These are phyloP conservation scores for Pogostemon cablin DNA, from an alignment of 257 asterid species.

Conservation along the genomic window DNA sequence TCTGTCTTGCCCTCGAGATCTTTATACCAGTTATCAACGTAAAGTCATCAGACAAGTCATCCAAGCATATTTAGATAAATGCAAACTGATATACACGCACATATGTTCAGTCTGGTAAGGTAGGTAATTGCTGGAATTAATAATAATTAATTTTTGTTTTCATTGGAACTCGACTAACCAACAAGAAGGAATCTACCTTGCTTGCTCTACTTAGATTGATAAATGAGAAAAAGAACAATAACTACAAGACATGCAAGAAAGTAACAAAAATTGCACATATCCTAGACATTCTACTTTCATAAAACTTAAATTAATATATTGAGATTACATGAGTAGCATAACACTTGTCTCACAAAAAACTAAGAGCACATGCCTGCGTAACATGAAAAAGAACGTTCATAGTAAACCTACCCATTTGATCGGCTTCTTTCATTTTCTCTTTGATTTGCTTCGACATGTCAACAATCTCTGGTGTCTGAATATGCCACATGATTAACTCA, in stretches of 20 bases:
- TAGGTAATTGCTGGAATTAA: slow-evolving; percentile 9
- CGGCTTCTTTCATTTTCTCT: slow-evolving; percentile 82
- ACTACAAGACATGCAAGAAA: slow-evolving; percentile 11
- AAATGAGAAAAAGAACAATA: neutral
- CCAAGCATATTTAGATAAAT: slow-evolving; percentile 16
- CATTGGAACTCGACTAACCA: too few relatives aligned
- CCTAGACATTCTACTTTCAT: neutral
- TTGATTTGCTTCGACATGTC: slow-evolving; percentile 87
- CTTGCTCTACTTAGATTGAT: neutral
- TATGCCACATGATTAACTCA: slow-evolving; percentile 30
- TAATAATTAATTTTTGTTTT: neutral
- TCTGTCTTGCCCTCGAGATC: slow-evolving; percentile 98
- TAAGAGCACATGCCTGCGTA: neutral
- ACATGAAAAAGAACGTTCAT: neutral
- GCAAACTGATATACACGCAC: neutral
- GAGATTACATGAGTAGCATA: neutral
- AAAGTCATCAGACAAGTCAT: slow-evolving; percentile 26
- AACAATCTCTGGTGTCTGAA: slow-evolving; percentile 74
- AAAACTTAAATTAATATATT: neutral
- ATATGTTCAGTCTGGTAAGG: neutral
- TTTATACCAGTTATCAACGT: slow-evolving; percentile 34
- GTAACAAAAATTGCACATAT: neutral
- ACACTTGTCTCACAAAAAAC: neutral
- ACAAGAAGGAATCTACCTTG: too few relatives aligned
- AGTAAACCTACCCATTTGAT: slow-evolving; percentile 60